Percentiles rank a stretch among this genome's conserved stretches.
Evolutionary conservation across 2,329 filamentous ascomycete species (phyloP).

Genomic region (Alternaria gansuensis): DNA sequence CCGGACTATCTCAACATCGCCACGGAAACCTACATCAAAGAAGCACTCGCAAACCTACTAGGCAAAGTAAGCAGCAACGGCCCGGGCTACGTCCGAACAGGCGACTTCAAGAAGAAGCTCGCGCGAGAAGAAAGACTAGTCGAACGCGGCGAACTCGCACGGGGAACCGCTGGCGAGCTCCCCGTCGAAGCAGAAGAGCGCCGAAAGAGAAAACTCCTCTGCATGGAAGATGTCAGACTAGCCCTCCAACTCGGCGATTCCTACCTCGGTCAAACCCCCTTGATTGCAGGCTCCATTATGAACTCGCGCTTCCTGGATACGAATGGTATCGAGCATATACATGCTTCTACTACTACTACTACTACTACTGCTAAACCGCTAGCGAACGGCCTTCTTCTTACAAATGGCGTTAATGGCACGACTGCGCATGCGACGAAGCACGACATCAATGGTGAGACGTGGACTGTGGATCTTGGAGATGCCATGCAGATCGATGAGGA

Average conservation of each 20-base stretch:
- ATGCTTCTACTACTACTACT: conserved; percentile 4
- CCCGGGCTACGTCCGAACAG: conserved; percentile 72
- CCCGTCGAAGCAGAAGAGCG: conserved; percentile 83
- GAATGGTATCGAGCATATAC: conserved; percentile 41
- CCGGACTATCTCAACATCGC: conserved; percentile 69
- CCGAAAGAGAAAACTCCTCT: conserved; percentile 73
- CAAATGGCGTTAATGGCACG: conserved; percentile 24
- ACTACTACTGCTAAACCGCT: conserved; percentile 12
- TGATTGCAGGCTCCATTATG: conserved; percentile 74
- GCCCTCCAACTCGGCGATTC: conserved; percentile 78
- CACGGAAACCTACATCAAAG: conserved; percentile 70
- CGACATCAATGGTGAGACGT: conserved; percentile 17
- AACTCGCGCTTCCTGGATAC: conserved; percentile 71
- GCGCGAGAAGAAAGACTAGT: conserved; percentile 77
- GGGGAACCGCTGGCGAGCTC: conserved; percentile 79
- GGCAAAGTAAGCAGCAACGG: conserved; percentile 65
- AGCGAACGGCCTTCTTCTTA: conserved; percentile 11
- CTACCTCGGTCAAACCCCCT: conserved; percentile 79
- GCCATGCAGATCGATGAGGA: conserved; percentile 41
- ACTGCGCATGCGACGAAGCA: conserved; percentile 16
- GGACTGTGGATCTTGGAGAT: conserved; percentile 40
- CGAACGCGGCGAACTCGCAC: conserved; percentile 74
- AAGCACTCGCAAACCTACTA: conserved; percentile 65
- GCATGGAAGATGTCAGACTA: conserved; percentile 79
- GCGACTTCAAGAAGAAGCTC: conserved; percentile 78